Evolutionary conservation across 2,329 filamentous ascomycete species (phyloP).

Genomic region (Alternaria incomplexa): DNA sequence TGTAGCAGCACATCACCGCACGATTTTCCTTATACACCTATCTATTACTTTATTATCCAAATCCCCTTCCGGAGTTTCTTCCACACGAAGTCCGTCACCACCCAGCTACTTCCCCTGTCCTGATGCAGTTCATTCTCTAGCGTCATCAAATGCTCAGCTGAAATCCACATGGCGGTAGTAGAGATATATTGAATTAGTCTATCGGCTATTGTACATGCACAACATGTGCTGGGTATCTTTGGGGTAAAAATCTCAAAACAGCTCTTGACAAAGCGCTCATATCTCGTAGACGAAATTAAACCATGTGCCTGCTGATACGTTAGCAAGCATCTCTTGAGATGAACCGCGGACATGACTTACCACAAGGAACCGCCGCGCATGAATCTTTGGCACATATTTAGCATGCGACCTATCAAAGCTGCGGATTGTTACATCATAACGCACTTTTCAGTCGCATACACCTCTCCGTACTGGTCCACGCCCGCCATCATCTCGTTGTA

Average conservation of each 20-base stretch:
- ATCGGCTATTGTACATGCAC: not conserved
- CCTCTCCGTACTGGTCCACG: conserved; percentile 72
- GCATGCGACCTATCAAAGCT: not conserved
- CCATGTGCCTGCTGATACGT: not conserved
- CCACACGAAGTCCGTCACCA: not conserved
- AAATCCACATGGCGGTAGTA: not conserved
- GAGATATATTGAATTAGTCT: not conserved
- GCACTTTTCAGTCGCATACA: conserved; percentile 65
- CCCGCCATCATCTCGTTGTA: conserved; percentile 79
- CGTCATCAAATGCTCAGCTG: not conserved
- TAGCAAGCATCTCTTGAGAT: not conserved
- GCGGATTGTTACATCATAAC: conserved; percentile 59
- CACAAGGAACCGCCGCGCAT: conserved; percentile 22
- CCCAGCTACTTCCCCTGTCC: not conserved
- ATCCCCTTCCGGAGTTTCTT: not conserved
- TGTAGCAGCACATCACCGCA: conserved; percentile 3
- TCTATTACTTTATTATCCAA: not conserved
- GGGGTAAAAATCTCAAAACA: not conserved
- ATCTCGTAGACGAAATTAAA: not conserved
- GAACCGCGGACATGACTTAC: not conserved
- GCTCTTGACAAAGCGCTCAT: not conserved
- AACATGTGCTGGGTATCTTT: conserved; percentile 1
- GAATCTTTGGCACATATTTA: conserved; percentile 15
- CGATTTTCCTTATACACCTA: conserved; percentile 2
- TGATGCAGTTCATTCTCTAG: not conserved